A percentile compares a stretch with the other conserved stretches of the same genome.
Evolutionary conservation across 176 grass and related monocot genomes (phyloP).

Genomic region (Oryza coarctata): DNA sequence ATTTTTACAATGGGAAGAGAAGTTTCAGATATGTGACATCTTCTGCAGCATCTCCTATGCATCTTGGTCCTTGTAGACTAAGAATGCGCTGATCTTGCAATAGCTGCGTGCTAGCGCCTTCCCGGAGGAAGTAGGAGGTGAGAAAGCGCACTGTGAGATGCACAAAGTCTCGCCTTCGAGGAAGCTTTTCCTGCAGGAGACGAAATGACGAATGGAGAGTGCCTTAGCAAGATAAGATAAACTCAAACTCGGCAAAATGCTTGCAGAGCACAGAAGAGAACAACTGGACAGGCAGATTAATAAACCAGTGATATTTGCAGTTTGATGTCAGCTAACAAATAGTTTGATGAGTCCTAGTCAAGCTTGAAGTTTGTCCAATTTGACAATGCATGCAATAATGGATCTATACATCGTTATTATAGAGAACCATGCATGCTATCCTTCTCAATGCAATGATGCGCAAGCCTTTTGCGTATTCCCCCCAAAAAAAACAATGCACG

Average conservation of each 20-base stretch:
- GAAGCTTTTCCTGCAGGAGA: constrained; percentile 57
- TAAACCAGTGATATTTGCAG: not conserved
- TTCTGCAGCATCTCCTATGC: constrained; percentile 13
- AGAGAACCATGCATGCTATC: not conserved
- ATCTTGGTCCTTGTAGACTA: constrained; percentile 64
- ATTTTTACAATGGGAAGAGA: not conserved
- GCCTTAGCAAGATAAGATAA: not conserved
- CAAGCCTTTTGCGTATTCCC: too few relatives aligned
- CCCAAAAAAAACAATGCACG: not conserved
- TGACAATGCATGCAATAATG: not conserved
- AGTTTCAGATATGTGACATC: not conserved
- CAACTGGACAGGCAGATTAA: not conserved
- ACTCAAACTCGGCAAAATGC: not conserved
- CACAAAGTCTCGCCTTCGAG: constrained; percentile 27
- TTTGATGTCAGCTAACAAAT: not conserved
- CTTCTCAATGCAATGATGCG: too few relatives aligned
- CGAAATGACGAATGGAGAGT: not conserved
- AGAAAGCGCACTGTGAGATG: constrained; percentile 67
- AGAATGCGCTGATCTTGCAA: constrained; percentile 62
- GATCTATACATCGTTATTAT: not conserved
- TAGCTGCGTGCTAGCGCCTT: constrained; percentile 64
- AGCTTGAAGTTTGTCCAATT: not conserved
- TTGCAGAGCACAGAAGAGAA: not conserved
- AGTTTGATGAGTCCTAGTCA: not conserved
- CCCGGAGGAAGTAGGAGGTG: constrained; percentile 66